Base-by-base conservation (phyloP, 2,329 filamentous ascomycete species). In the Arthrobotrys iridis region DNA sequence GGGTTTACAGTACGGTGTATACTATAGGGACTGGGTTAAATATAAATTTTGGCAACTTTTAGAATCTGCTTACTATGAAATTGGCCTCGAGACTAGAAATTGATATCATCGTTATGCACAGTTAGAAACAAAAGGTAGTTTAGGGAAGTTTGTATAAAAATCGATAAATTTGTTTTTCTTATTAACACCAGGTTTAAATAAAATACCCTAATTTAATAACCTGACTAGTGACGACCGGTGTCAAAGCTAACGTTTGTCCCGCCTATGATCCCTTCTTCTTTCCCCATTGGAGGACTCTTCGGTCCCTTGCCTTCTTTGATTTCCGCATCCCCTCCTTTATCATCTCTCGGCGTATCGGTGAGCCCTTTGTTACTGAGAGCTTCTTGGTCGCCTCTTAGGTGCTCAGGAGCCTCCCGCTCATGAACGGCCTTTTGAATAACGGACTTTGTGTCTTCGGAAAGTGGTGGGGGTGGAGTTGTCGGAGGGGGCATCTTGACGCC, bases 401-500 rank as follows among this genome's bases (percentile, higher is more conserved):
- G 70, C n/a, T 3, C 24, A 2, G 63, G 63, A 3, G 26, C 33
- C 11, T 67, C 62, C 10, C 63, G 55, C 20, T 55, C 45, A 20
- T 63, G 62, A 7, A 67, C 24, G 11, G 70, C 70, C 15, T 63
- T 46, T 57, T 67, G 22, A 24, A 75, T 18, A 35, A 63, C 62
- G 46, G 55, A 24, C 50, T 67, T 67, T 40, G 63, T 57, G 22
- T 57, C 45, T 24, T 22, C 2, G n/a, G 70, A 58, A 8, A 58
- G 60, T 10, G 63, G 70, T 2, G 70, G 70, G 1, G 37, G 30
- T 15, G 62, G 70, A 6, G 26, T 45, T 4, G 4, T 40, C 18
- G 70, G 37, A 11, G 55, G 62, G 11, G 60, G 60, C 70, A 75
- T 75, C 63, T 75, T 67, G 26, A 26, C 22, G 57, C 70, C 63